Evolutionary conservation across 768 basidiomycete genomes (phyloP).

Genomic region (Auriscalpium microsporum): DNA sequence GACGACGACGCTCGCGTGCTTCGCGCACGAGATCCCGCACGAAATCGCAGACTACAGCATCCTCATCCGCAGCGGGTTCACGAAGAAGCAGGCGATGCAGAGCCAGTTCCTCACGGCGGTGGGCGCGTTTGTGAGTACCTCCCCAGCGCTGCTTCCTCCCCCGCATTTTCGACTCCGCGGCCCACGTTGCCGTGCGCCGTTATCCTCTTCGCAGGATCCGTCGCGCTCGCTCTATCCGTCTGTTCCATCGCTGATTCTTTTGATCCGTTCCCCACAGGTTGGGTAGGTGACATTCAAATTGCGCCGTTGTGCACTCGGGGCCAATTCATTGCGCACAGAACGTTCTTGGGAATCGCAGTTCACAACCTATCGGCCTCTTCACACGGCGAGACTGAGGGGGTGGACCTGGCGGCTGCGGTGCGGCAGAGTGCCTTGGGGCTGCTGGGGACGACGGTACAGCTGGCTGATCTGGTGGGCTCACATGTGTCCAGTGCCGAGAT

Average conservation of each 20-base stretch:
- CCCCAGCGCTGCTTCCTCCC: slow-evolving; percentile 8
- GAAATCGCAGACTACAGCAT: slow-evolving; percentile 99
- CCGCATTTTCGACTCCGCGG: slow-evolving; percentile 7
- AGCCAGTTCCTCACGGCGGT: slow-evolving; percentile 88
- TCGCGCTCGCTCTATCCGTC: not conserved
- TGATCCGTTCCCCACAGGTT: slow-evolving; percentile 15
- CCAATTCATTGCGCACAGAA: slow-evolving; percentile 33
- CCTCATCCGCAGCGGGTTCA: slow-evolving; percentile 81
- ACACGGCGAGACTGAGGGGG: slow-evolving; percentile 28
- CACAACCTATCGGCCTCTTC: slow-evolving; percentile 60
- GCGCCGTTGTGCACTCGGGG: not conserved
- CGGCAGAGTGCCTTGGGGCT: slow-evolving; percentile 69
- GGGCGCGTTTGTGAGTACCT: slow-evolving; percentile 75
- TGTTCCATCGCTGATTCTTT: not conserved
- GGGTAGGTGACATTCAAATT: slow-evolving; percentile 15
- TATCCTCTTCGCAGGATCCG: slow-evolving; percentile 11
- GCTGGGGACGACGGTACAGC: slow-evolving; percentile 73
- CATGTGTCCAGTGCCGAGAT: slow-evolving; percentile 8
- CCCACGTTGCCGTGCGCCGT: slow-evolving; percentile 18
- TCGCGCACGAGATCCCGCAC: slow-evolving; percentile 92
- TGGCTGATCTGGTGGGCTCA: slow-evolving; percentile 69
- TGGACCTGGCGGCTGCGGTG: slow-evolving; percentile 69
- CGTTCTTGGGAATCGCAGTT: slow-evolving; percentile 82
- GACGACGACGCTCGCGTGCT: slow-evolving; percentile 91
- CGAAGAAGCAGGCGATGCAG: slow-evolving; percentile 87